A percentile compares a stretch with the other conserved stretches of the same genome.
Conservation (phyloP, 1,139 yeast species). For the Nakaseomyces sp. region DNA sequence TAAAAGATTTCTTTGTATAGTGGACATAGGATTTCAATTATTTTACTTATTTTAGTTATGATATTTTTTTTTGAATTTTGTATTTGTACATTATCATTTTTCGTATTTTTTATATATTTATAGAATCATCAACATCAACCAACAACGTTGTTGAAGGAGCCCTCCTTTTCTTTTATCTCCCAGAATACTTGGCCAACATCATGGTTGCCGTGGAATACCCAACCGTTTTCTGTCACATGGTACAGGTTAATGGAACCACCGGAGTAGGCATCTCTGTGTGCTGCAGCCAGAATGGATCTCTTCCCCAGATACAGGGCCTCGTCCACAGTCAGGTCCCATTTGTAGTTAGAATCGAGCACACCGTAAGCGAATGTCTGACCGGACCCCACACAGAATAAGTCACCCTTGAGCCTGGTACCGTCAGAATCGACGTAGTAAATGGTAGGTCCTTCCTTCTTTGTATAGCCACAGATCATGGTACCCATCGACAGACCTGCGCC, state of each 20-base stretch:
- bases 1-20: not conserved
- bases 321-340: slow-evolving; percentile 83
- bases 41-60: not conserved
- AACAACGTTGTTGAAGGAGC: slow-evolving; percentile 83
- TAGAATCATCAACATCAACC: slow-evolving; percentile 26
- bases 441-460: slow-evolving; percentile 91
- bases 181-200: slow-evolving; percentile 89
- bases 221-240: slow-evolving; percentile 88
- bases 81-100: not conserved
- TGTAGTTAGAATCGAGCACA: slow-evolving; percentile 84
- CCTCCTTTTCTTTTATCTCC: slow-evolving; percentile 81
- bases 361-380: slow-evolving; percentile 99
- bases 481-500: slow-evolving; percentile 99
- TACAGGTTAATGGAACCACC: slow-evolving; percentile 94
- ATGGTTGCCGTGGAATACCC: slow-evolving; percentile 93
- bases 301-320: slow-evolving; percentile 93
- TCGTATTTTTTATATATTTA: slow-evolving; percentile 21
- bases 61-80: not conserved
- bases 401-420: slow-evolving; percentile 93
- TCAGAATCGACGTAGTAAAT: slow-evolving; percentile 95
- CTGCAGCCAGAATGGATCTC: slow-evolving; percentile 92
- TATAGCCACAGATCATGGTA: slow-evolving; percentile 96
- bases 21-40: too few relatives aligned
- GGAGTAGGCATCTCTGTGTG: slow-evolving; percentile 96
- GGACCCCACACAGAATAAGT: slow-evolving; percentile 93